Evolutionary conservation across 345 rosid species (phyloP).

Genomic region (Firmiana major): DNA sequence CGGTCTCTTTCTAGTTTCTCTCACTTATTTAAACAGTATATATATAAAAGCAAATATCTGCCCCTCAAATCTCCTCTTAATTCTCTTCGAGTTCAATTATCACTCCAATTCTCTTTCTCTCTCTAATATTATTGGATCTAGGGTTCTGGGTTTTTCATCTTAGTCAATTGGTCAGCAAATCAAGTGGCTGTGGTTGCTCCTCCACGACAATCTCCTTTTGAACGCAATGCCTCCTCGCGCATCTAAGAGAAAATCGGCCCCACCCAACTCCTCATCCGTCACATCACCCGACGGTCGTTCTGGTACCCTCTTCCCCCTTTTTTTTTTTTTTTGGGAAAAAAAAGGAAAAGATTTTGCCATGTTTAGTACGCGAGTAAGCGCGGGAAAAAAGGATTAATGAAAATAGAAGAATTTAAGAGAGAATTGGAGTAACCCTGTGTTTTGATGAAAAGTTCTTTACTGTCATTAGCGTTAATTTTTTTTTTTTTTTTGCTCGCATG

Average conservation of each 20-base stretch:
- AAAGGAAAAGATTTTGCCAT: neutral
- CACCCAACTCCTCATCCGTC: slow-evolving; percentile 32
- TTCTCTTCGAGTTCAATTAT: neutral
- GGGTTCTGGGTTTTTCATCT: slow-evolving; percentile 22
- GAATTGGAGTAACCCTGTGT: too few relatives aligned
- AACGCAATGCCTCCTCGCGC: slow-evolving; percentile 44
- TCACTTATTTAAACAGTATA: neutral
- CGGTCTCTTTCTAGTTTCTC: neutral
- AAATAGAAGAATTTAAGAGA: neutral
- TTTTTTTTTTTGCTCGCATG: neutral
- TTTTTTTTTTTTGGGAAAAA: neutral
- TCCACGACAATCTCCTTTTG: neutral
- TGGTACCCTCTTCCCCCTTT: slow-evolving; percentile 3
- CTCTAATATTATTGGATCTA: slow-evolving; percentile 5
- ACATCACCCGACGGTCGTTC: slow-evolving; percentile 28
- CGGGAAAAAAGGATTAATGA: slow-evolving; percentile 12
- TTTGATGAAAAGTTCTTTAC: neutral
- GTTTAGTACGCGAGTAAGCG: slow-evolving; percentile 2
- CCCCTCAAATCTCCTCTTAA: neutral
- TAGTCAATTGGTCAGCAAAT: slow-evolving; percentile 14
- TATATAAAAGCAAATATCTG: neutral
- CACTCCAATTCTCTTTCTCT: neutral
- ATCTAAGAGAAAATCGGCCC: slow-evolving; percentile 43
- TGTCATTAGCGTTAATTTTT: neutral
- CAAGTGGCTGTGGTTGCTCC: slow-evolving; percentile 19